Base-by-base conservation (phyloP, 129 eudicot species). In the Flaveria ramosissima region DNA sequence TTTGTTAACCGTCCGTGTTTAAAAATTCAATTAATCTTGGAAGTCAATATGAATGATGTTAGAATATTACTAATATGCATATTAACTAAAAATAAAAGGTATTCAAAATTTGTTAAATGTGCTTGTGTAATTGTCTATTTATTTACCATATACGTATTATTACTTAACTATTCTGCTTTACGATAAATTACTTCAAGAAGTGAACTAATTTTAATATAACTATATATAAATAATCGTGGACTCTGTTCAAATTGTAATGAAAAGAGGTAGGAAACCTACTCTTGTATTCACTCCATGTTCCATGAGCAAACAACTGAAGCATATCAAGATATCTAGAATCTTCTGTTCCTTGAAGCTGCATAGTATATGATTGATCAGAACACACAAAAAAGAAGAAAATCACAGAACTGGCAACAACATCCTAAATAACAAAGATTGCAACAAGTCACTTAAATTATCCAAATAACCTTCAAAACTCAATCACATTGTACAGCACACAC, bases 271-370 rank as follows among this genome's bases (percentile, higher is more conserved):
- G 45, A 30, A 70, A 20, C 90, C 82, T 90, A 92, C 98, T 83
- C 77, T 92, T 92, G 79, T 86, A 92, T 51, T 88, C 94, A 80
- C 88, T 92, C 98, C 98, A 92, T 61, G 98, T 92, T 57, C 98
- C 95, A 82, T 92, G 87, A 27, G 98, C 94, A 86, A 88, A 92
- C 88, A 92, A 57, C 48, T 92, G 92, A 80, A 92, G 96, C 79
- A 92, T 85, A 78, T 90, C 90, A 56, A 92, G 86, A 77, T 84
- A 88, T 36, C 65, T 24, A 63, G 90, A 82, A 63, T 86, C 74
- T 45, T 85, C 95, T 41, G 92, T 86, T 73, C 96, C 98, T 74
- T 85, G 84, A 66, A 92, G 96, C 98, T 92, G 96, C 90, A 86
- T 13, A 50, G 9, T 78, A 72, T 51, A 32, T 70, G 52, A n/a